Base-by-base conservation (phyloP, 2,329 filamentous ascomycete genomes). In the Diaporthe vaccinii region DNA sequence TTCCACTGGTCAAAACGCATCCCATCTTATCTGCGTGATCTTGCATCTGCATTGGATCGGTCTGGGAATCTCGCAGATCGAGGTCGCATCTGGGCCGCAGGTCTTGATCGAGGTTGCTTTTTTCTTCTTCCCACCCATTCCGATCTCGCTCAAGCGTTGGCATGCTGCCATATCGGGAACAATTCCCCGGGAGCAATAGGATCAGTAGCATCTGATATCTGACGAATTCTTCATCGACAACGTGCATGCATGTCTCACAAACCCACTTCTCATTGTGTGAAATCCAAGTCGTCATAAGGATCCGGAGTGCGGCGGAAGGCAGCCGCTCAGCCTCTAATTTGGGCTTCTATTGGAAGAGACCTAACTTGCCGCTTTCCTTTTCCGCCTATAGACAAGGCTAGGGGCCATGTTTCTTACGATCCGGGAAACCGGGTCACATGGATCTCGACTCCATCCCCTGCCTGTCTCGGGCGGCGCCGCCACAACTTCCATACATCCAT, bases 131-230 rank as follows among this genome's bases (percentile, higher is more conserved):
- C 20, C 44, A 25, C 44, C 22, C 31, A 41, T 51, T 72, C 57
- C 69, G 69, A 72, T 72, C 69, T 69, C 65, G 65, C 65, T 7
- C 49, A 69, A 55, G 65, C 65, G 49, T 55, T 55, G 49, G 4
- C 2, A 55, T 31, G 41, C 46, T 55, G 65, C 46, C 65, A 14
- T 55, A 69, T 69, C 65, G 65, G 65, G 65, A 55, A 41, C 65
- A 41, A 28, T 41, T 28, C n/a, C 49, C 65, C 65, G 65, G 46
- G 34, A 41, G 31, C 49, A 55, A 20, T 34, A 55, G 65, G 65
- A 55, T n/a, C 49, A 55, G 49, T 41, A 55, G 31, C 46, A 55
- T 55, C 10, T 69, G 65, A 69, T 55, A 41, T 55, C 34, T 69
- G 65, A 69, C 65, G 34, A 55, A 69, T 22, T 15, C 22, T 10